These are phyloP conservation scores for Calonectria leucothoes DNA, from an alignment of 2,329 filamentous ascomycete genomes.

Conservation along the genomic window DNA sequence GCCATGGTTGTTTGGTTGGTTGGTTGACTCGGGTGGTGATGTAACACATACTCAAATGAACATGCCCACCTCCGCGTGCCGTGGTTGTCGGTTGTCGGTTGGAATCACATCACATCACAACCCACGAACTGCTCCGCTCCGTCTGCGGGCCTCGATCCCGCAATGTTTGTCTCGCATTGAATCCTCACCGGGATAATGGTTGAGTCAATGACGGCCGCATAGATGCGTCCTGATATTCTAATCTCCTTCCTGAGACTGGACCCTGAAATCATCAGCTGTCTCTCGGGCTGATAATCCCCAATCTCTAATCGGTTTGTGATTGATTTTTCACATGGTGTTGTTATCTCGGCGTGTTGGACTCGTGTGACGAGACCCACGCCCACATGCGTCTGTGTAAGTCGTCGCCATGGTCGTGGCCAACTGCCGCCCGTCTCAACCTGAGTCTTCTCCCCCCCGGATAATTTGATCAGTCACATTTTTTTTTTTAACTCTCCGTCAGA, in stretches of 20 bases:
- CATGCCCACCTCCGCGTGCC: not conserved
- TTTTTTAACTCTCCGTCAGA: not conserved
- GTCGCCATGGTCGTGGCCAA: not conserved
- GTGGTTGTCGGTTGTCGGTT: not conserved
- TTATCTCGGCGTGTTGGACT: not conserved
- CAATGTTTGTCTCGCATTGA: constrained; percentile 9
- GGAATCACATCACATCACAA: not conserved
- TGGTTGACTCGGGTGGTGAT: not conserved
- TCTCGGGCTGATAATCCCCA: not conserved
- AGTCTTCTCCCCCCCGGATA: constrained; percentile 6
- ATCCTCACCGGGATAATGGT: not conserved
- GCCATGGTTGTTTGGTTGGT: not conserved
- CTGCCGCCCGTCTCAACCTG: constrained; percentile 6
- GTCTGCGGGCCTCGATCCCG: not conserved
- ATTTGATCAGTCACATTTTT: constrained; percentile 15
- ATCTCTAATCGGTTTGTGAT: not conserved
- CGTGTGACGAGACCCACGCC: not conserved
- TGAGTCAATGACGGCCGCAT: not conserved
- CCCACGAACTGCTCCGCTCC: not conserved
- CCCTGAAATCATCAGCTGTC: not conserved
- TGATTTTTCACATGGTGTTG: not conserved
- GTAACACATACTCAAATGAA: not conserved
- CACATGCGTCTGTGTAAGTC: not conserved
- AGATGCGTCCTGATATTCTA: not conserved
- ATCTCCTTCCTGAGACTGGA: not conserved